Percentiles rank a stretch among this genome's conserved stretches.
Evolutionary conservation across 1,139 yeast species (phyloP).

Genomic region (Citeromyces hawaiiensis): DNA sequence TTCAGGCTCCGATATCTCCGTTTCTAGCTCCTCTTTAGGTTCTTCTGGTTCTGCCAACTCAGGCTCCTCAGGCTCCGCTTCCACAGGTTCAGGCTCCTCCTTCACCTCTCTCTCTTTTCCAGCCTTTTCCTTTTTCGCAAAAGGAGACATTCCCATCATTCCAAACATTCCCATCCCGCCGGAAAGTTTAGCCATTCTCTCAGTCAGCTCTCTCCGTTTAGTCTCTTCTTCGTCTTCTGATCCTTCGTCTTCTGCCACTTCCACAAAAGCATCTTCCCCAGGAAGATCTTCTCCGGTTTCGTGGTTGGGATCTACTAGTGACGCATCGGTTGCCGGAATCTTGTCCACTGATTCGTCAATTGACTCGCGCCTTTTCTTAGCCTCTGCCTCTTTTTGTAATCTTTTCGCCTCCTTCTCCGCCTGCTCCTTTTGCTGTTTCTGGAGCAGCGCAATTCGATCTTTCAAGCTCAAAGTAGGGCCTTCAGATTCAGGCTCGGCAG

Average conservation of each 20-base stretch:
- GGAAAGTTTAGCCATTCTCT: slow-evolving; percentile 91
- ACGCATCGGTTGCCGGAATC: slow-evolving; percentile 32
- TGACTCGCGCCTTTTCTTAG: slow-evolving; percentile 24
- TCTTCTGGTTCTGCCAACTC: slow-evolving; percentile 6
- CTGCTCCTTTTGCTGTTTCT: slow-evolving; percentile 71
- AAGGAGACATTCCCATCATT: slow-evolving; percentile 58
- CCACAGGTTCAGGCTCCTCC: background rate
- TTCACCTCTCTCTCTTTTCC: no score
- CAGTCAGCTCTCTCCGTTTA: slow-evolving; percentile 67
- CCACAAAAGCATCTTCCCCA: slow-evolving; percentile 15
- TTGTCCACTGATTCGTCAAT: background rate
- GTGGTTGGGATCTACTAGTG: slow-evolving; percentile 21
- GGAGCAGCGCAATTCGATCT: slow-evolving; percentile 76
- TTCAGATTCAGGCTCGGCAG: slow-evolving; percentile 18
- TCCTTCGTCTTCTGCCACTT: slow-evolving; percentile 17
- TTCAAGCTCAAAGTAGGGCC: slow-evolving; percentile 71
- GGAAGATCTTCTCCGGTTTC: slow-evolving; percentile 15
- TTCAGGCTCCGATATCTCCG: slow-evolving; percentile 2
- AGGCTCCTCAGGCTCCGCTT: slow-evolving; percentile 3
- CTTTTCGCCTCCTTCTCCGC: slow-evolving; percentile 64
- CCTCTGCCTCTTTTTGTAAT: slow-evolving; percentile 40
- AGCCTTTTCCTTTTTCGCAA: slow-evolving; percentile 9
- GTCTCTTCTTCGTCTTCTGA: slow-evolving; percentile 59
- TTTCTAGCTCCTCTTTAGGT: slow-evolving; percentile 3
- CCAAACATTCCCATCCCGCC: slow-evolving; percentile 88